Conservation (phyloP, 148 eudicot genomes). For the Fagopyrum esculentum region DNA sequence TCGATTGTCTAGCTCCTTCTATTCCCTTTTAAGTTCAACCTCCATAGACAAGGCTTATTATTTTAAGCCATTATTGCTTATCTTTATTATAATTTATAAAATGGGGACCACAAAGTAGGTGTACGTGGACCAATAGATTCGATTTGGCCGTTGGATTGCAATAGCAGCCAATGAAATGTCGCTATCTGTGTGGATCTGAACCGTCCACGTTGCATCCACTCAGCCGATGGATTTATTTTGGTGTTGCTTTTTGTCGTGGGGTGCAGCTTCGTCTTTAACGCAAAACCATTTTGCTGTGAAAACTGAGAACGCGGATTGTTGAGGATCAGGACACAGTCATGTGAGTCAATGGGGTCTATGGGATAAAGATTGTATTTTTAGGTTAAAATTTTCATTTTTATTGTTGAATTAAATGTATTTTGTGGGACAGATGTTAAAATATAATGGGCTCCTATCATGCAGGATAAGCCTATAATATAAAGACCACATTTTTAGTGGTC, state of each 20-base stretch:
- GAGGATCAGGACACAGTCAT: neutral
- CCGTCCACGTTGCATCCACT: slow-evolving; percentile 19
- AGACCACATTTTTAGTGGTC: neutral
- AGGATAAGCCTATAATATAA: neutral
- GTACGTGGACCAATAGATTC: slow-evolving; percentile 51
- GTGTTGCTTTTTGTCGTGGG: neutral
- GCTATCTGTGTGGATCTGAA: slow-evolving; percentile 5
- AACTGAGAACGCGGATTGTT: neutral
- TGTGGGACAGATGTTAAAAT: neutral
- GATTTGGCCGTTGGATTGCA: slow-evolving; percentile 14
- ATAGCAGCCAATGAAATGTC: slow-evolving; percentile 2
- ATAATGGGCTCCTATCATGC: neutral
- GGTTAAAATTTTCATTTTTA: neutral
- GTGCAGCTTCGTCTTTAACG: slow-evolving; percentile 3
- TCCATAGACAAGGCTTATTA: neutral
- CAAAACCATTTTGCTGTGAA: slow-evolving; percentile 4
- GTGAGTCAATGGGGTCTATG: neutral
- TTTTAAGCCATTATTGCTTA: neutral
- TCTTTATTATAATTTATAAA: neutral
- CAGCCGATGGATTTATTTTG: neutral
- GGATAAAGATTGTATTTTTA: neutral
- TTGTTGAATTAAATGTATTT: neutral
- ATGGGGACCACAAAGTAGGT: slow-evolving; percentile 22
- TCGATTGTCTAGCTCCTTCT: slow-evolving; percentile 25
- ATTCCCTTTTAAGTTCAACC: slow-evolving; percentile 9